phyloP scores from a whole-genome alignment of 2,329 filamentous ascomycete genomes.

The Thielaviopsis populi region DNA sequence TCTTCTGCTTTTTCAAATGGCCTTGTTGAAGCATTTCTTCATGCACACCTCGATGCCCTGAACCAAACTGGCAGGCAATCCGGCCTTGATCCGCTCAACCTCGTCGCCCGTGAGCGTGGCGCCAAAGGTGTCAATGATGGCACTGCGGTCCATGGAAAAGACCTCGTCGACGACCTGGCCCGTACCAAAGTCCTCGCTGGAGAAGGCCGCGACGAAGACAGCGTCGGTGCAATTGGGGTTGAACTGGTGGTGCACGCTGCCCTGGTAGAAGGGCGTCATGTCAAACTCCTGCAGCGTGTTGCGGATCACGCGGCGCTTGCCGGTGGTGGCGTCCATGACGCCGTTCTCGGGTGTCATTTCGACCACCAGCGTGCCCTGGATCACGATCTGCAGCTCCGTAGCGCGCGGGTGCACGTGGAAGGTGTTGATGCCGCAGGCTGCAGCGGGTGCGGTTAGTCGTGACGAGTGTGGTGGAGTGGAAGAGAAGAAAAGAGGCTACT shows the following conservation, averaged over 20 bases:
- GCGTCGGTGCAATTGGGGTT: slow-evolving; percentile 39
- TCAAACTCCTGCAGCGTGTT: slow-evolving; percentile 29
- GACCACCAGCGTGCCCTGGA: slow-evolving; percentile 33
- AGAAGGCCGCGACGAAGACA: slow-evolving; percentile 36
- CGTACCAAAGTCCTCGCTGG: slow-evolving; percentile 36
- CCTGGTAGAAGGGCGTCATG: slow-evolving; percentile 40
- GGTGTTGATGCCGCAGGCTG: slow-evolving; percentile 40
- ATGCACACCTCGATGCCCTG: slow-evolving; percentile 39
- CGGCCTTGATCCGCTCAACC: slow-evolving; percentile 29
- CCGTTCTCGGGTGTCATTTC: slow-evolving; percentile 41
- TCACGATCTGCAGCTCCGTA: slow-evolving; percentile 38
- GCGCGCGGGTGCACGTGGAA: slow-evolving; percentile 41
- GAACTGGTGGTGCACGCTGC: slow-evolving; percentile 39
- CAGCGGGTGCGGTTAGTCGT: slow-evolving; percentile 9
- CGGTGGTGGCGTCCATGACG: slow-evolving; percentile 25
- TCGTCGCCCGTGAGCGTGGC: slow-evolving; percentile 32
- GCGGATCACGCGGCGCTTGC: slow-evolving; percentile 30
- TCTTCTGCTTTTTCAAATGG: background rate
- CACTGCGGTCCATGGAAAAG: slow-evolving; percentile 31
- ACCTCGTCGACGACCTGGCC: slow-evolving; percentile 36
- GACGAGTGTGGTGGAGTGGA: slow-evolving; percentile 4
- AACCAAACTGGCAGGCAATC: slow-evolving; percentile 33
- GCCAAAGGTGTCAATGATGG: slow-evolving; percentile 33
- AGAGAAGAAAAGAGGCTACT: slow-evolving; percentile 11
- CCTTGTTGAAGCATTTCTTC: slow-evolving; percentile 27